Base-by-base conservation (phyloP, 441 rosid species). In the Euphorbia corollata region DNA sequence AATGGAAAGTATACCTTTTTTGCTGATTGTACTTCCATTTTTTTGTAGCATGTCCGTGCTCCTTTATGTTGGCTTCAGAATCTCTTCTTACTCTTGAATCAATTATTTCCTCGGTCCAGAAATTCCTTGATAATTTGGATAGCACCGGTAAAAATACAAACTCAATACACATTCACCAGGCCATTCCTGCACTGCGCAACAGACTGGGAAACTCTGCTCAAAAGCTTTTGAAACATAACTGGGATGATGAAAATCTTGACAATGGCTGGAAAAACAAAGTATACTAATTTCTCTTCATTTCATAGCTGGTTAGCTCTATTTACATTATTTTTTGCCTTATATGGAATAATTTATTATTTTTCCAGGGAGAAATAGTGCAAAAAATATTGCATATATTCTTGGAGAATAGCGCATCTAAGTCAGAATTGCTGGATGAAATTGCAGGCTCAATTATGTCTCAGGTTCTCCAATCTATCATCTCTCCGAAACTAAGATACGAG, bases 251-350 rank as follows among this genome's bases (percentile, higher is more conserved):
- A 73, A 82, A 72, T 66, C 77, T 77, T 68, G 94, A 88, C 74
- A 80, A 81, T 72, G 86, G 88, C 59, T 81, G 87, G 86, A 91
- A 86, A 86, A 85, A 80, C 77, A 87, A 86, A 77, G 97, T 27
- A 27, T 91, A 76, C 74, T 45, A 43, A 53, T 73, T 57, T 56
- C 55, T 71, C 19, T 63, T 67, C 53, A 68, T 62, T 51, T 56
- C 56, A 55, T 55, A 56, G 30, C n/a, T n/a, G n/a, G n/a, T 27
- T 4, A 27, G 1, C 32, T 27, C 32, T 27, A 27, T 27, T 27
- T 27, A 27, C 1, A 27, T 27, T n/a, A n/a, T 1, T 27, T 27
- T 27, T 27, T 27, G 32, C 32, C 32, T 27, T 27, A 27, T 27
- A 27, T 27, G 32, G 32, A 27, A 4, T 27, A 45, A 55, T 51